These are phyloP conservation scores for Cutaneotrichosporon dermatis DNA, from an alignment of 1,284 basidiomycete species.

Conservation along the genomic window DNA sequence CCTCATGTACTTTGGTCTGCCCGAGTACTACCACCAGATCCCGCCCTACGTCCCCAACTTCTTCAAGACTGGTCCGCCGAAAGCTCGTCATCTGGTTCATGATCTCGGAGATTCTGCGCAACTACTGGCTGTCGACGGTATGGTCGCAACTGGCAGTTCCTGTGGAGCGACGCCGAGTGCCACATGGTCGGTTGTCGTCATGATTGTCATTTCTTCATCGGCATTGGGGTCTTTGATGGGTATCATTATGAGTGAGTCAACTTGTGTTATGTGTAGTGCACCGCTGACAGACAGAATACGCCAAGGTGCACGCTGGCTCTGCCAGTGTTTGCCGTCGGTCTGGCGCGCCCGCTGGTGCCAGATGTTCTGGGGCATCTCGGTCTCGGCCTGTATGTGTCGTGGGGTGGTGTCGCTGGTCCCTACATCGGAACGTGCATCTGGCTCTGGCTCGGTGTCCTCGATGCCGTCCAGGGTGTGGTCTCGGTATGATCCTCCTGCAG, in stretches of 20 bases:
- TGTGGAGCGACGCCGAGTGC: conserved; percentile 74
- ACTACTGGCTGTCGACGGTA: conserved; percentile 83
- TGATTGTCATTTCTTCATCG: conserved; percentile 75
- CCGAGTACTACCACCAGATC: conserved; percentile 59
- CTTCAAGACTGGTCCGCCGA: conserved; percentile 77
- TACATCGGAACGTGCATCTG: conserved; percentile 81
- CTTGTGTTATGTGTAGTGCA: no score
- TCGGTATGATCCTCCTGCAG: conserved; percentile 90
- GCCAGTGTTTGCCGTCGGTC: conserved; percentile 86
- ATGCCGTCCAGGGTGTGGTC: conserved; percentile 88
- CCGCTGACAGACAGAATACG: conserved; percentile 54
- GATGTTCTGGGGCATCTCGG: conserved; percentile 52
- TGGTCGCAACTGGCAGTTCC: conserved; percentile 88
- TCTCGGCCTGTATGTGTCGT: conserved; percentile 71
- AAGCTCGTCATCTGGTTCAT: conserved; percentile 92
- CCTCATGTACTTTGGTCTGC: conserved; percentile 75
- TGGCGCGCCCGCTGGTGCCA: conserved; percentile 95
- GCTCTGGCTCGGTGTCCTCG: conserved; percentile 89
- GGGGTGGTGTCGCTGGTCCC: conserved; percentile 76
- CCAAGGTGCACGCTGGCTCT: conserved; percentile 93
- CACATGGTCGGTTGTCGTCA: conserved; percentile 73
- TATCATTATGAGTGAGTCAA: conserved; percentile 59
- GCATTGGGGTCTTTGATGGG: conserved; percentile 74
- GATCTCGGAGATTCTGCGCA: conserved; percentile 76
- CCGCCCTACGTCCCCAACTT: conserved; percentile 91